Evolutionary conservation across 371 early-diverging fungal genomes (phyloP).

Genomic region (Smittium culicis): DNA sequence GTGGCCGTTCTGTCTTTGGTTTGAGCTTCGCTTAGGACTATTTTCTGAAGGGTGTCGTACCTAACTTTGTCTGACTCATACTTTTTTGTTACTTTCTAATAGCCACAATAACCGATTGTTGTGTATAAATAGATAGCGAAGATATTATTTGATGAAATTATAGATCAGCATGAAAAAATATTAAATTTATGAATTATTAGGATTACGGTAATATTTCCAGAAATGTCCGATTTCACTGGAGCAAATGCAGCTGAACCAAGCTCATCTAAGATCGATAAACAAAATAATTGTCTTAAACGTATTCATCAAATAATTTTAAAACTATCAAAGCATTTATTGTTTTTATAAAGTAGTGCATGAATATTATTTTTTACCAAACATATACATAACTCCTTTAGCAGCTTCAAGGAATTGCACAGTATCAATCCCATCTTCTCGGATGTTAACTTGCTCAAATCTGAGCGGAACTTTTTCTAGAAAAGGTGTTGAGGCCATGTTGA

Average conservation of each 20-base stretch:
- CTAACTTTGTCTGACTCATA: conserved; percentile 43
- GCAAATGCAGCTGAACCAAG: conserved; percentile 59
- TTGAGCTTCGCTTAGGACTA: conserved; percentile 56
- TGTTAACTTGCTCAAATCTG: conserved; percentile 50
- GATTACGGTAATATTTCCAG: conserved; percentile 71
- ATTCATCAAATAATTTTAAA: too few species aligned
- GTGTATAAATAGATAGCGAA: too few species aligned
- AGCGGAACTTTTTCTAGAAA: conserved; percentile 53
- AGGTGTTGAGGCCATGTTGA: conserved; percentile 11
- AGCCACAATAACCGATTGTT: too few species aligned
- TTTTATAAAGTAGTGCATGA: too few species aligned
- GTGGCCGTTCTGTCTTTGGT: conserved; percentile 69
- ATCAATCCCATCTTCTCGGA: conserved; percentile 52
- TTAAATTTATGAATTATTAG: too few species aligned
- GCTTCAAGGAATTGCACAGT: conserved; percentile 75
- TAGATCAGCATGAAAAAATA: too few species aligned
- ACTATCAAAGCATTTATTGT: too few species aligned
- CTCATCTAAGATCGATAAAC: conserved; percentile 37
- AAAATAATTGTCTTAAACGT: too few species aligned
- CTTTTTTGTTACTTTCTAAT: conserved; percentile 71
- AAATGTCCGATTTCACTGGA: conserved; percentile 77
- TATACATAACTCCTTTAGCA: conserved; percentile 66
- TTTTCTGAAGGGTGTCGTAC: conserved; percentile 63
- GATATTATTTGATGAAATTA: too few species aligned
- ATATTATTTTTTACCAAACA: too few species aligned